Conservation (phyloP, 306 rosid genomes). For the Rosa multiflora region DNA sequence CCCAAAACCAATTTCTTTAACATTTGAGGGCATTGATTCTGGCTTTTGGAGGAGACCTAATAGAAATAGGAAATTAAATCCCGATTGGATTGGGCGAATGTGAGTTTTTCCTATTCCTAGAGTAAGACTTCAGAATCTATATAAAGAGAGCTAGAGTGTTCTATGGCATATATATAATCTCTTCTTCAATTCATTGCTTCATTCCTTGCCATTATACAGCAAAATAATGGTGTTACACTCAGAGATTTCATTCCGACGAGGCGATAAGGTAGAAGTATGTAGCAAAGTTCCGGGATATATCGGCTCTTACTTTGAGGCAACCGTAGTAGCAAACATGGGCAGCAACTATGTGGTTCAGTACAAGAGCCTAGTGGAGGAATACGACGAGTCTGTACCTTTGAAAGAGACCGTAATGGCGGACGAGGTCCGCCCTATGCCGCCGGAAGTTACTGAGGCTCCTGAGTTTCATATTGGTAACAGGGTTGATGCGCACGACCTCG, state of each 20-base stretch:
- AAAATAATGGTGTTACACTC: background rate
- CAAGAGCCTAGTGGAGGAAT: slow-evolving; percentile 1
- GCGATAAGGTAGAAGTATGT: background rate
- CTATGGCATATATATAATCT: background rate
- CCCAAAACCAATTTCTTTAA: too few relatives aligned
- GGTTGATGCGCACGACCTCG: background rate
- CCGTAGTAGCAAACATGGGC: background rate
- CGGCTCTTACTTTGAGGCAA: background rate
- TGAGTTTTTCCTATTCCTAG: background rate
- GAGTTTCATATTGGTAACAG: background rate
- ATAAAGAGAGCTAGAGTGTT: background rate
- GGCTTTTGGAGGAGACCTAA: background rate
- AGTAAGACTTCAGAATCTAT: background rate
- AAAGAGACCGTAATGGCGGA: background rate
- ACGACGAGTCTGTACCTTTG: background rate
- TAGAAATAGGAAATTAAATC: background rate
- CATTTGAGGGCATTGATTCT: background rate
- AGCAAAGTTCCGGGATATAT: background rate
- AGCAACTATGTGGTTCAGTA: background rate
- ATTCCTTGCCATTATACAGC: background rate
- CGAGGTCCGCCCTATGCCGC: background rate
- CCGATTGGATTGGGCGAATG: background rate
- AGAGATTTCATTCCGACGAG: background rate
- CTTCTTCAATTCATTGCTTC: background rate
- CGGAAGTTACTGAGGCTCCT: background rate